Percentiles rank a stretch among this genome's conserved stretches.
These are phyloP conservation scores for Aureobasidium sp. DNA, from an alignment of 2,329 filamentous ascomycete species.

Conservation along the genomic window DNA sequence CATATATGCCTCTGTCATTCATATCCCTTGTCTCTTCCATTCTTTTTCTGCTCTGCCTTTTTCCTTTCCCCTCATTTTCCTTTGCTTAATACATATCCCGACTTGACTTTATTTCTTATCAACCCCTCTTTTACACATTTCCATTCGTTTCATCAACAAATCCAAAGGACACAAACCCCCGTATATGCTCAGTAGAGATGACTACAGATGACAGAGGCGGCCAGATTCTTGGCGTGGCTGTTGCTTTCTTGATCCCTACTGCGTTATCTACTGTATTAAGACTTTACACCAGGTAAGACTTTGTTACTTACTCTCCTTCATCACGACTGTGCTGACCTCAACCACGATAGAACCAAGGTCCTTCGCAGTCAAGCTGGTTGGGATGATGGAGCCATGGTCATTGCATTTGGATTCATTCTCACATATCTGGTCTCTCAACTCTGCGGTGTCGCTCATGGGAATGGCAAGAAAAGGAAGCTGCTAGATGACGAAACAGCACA, in stretches of 20 bases:
- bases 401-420: conserved; percentile 35
- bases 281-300: conserved; percentile 34
- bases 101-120: not conserved
- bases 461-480: conserved; percentile 30
- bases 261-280: conserved; percentile 42
- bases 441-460: conserved; percentile 35
- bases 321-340: not conserved
- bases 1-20: not conserved
- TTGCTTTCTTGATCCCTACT: conserved; percentile 43
- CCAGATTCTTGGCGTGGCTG: conserved; percentile 29
- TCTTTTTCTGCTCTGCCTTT: not conserved
- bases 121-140: not conserved
- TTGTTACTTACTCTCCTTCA: not conserved
- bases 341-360: not conserved
- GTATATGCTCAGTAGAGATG: not conserved
- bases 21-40: not conserved
- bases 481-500: conserved; percentile 26
- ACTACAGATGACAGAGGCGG: conserved; percentile 10
- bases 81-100: not conserved
- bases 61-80: not conserved
- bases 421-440: conserved; percentile 38
- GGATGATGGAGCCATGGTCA: conserved; percentile 41
- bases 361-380: conserved; percentile 31
- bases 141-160: not conserved
- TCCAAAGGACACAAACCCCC: not conserved